Conservation (phyloP, 163 green algal genomes). For the Scenedesmus sp. region DNA sequence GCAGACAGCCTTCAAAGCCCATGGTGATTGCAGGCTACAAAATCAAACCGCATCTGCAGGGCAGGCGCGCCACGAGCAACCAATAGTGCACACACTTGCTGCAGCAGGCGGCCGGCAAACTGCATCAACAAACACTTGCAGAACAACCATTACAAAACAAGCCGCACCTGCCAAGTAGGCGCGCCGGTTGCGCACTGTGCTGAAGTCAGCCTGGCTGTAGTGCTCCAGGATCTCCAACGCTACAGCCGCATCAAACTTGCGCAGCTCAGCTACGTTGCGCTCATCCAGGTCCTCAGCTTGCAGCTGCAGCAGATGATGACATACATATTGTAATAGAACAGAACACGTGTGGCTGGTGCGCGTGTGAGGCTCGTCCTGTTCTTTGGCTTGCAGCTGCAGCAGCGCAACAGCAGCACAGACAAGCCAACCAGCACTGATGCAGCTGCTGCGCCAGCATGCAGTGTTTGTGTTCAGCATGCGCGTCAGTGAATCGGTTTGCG, state of each 20-base stretch:
- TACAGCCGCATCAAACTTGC: constrained; percentile 46
- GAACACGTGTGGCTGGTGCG: too few species aligned
- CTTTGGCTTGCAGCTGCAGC: too few species aligned
- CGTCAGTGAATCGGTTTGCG: too few species aligned
- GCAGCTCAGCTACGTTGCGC: constrained; percentile 39
- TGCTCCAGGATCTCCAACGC: constrained; percentile 50
- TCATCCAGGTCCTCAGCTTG: constrained; percentile 33
- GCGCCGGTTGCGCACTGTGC: constrained; percentile 44
- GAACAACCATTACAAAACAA: neutral
- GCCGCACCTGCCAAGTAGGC: constrained; percentile 44
- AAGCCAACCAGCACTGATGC: too few species aligned
- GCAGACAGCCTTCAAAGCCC: too few species aligned
- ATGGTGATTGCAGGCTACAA: neutral
- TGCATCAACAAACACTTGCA: neutral
- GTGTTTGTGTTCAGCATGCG: too few species aligned
- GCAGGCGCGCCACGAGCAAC: too few species aligned
- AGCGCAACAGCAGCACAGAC: too few species aligned
- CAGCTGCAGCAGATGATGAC: neutral
- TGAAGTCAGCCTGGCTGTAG: constrained; percentile 32
- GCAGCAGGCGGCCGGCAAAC: neutral
- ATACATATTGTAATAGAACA: too few species aligned
- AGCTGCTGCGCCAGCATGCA: too few species aligned
- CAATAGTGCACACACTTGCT: too few species aligned
- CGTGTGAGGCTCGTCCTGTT: too few species aligned
- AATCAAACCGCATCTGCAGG: neutral